A percentile compares a stretch with the other conserved stretches of the same genome.
These are phyloP conservation scores for Cyclotella sp. DNA, from an alignment of 108 stramenopile species.

Conservation along the genomic window DNA sequence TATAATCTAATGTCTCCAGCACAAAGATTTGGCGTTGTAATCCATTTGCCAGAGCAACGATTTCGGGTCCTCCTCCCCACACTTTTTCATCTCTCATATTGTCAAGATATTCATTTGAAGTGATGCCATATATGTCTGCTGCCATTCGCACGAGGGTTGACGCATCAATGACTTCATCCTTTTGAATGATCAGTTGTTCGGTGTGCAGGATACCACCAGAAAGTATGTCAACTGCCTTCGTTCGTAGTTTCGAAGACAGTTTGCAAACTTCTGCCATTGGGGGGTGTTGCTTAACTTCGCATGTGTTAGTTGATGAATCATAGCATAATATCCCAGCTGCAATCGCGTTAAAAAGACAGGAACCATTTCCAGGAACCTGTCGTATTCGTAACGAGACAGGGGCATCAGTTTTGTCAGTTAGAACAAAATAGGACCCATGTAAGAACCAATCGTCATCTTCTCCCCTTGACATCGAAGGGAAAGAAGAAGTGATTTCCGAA, in stretches of 20 bases:
- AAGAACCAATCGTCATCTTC: conserved; percentile 36
- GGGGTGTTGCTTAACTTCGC: conserved; percentile 1
- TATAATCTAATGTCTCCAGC: conserved; percentile 44
- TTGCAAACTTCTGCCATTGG: conserved; percentile 15
- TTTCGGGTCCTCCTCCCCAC: conserved; percentile 97
- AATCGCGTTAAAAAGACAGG: conserved; percentile 87
- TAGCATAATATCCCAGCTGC: conserved; percentile 32
- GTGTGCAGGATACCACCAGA: conserved; percentile 20
- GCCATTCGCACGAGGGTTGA: conserved; percentile 71
- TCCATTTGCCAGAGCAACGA: conserved; percentile 91
- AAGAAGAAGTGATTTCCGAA: conserved; percentile 24
- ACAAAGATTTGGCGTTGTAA: conserved; percentile 86
- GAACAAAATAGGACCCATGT: conserved; percentile 20
- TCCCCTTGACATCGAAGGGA: conserved; percentile 1
- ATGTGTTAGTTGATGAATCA: not conserved
- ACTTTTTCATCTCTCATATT: conserved; percentile 81
- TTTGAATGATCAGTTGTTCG: conserved; percentile 61
- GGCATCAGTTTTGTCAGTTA: not conserved
- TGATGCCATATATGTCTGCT: conserved; percentile 76
- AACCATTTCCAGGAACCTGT: conserved; percentile 90
- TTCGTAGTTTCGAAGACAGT: conserved; percentile 54
- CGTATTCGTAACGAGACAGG: conserved; percentile 59
- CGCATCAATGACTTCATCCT: conserved; percentile 64
- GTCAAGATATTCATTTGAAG: conserved; percentile 75
- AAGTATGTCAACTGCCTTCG: conserved; percentile 67